phyloP scores from a whole-genome alignment of 1,139 yeast genomes.

The Blastobotrys arbuscula region DNA sequence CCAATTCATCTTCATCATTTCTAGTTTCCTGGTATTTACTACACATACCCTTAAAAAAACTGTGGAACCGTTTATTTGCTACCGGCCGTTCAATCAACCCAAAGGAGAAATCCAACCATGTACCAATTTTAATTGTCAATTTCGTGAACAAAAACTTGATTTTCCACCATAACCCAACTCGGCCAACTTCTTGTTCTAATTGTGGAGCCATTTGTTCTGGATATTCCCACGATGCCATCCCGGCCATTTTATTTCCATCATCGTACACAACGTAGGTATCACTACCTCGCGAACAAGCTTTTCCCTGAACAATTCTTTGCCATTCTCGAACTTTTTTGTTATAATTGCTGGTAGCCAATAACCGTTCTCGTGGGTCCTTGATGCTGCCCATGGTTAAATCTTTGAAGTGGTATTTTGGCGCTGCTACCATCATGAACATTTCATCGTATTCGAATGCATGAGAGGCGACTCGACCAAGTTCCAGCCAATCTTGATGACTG shows the following conservation, averaged over 20 bases:
- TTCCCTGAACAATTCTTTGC: slow-evolving; percentile 2
- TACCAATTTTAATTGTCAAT: neutral
- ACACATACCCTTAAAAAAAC: neutral
- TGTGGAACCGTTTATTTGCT: neutral
- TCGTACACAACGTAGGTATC: slow-evolving; percentile 2
- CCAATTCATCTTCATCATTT: neutral
- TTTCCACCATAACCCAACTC: slow-evolving; percentile 9
- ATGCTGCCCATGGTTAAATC: neutral
- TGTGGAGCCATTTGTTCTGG: slow-evolving; percentile 12
- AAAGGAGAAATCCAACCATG: neutral
- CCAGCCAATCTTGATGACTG: neutral
- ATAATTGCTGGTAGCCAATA: neutral
- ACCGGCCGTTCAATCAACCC: neutral
- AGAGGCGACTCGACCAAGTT: slow-evolving; percentile 4
- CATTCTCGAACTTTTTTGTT: slow-evolving; percentile 2
- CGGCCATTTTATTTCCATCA: slow-evolving; percentile 1
- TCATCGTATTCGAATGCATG: slow-evolving; percentile 8
- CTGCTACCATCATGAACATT: slow-evolving; percentile 4
- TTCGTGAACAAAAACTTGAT: neutral
- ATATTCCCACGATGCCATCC: slow-evolving; percentile 12
- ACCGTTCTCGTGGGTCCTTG: slow-evolving; percentile 9
- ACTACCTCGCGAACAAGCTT: neutral
- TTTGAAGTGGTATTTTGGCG: slow-evolving; percentile 2
- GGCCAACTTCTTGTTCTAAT: slow-evolving; percentile 10
- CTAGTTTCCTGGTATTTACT: neutral